phyloP scores from a whole-genome alignment of 257 asterid genomes.

The Linderniella brevidens region DNA sequence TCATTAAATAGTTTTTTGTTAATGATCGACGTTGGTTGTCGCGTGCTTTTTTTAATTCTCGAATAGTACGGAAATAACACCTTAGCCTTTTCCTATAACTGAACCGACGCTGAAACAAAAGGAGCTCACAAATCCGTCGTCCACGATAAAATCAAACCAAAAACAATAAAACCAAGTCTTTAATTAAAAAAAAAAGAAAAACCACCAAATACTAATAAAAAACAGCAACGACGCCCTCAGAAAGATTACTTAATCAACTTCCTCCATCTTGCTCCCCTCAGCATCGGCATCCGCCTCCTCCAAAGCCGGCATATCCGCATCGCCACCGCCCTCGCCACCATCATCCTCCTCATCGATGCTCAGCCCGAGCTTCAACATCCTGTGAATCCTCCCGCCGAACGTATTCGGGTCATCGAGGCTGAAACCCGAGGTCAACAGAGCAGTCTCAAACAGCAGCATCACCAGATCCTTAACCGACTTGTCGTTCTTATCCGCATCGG shows the following conservation, averaged over 20 bases:
- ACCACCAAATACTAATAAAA: too few species aligned
- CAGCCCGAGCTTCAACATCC: conserved; percentile 60
- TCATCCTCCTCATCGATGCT: conserved; percentile 61
- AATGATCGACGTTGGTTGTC: too few species aligned
- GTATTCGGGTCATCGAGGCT: conserved; percentile 29
- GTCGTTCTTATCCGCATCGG: conserved; percentile 2
- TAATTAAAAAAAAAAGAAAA: too few species aligned
- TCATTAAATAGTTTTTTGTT: too few species aligned
- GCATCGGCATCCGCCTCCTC: conserved; percentile 53
- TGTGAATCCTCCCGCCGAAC: conserved; percentile 49
- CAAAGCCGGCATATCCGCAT: conserved; percentile 38
- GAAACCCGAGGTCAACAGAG: conserved; percentile 2
- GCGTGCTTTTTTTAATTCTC: too few species aligned
- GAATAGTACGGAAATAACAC: too few species aligned
- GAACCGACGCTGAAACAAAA: too few species aligned
- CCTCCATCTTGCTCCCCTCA: conserved; percentile 68
- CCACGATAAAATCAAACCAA: too few species aligned
- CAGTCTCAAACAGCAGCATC: conserved; percentile 1
- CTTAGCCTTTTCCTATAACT: too few species aligned
- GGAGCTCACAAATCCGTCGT: too few species aligned
- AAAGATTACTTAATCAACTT: conserved; percentile 31
- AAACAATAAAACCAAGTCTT: too few species aligned
- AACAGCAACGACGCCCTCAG: too few species aligned
- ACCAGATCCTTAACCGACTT: conserved; percentile 3
- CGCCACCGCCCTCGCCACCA: conserved; percentile 28